These are phyloP conservation scores for Colletotrichum filicis DNA, from an alignment of 2,329 filamentous ascomycete genomes.

Conservation along the genomic window DNA sequence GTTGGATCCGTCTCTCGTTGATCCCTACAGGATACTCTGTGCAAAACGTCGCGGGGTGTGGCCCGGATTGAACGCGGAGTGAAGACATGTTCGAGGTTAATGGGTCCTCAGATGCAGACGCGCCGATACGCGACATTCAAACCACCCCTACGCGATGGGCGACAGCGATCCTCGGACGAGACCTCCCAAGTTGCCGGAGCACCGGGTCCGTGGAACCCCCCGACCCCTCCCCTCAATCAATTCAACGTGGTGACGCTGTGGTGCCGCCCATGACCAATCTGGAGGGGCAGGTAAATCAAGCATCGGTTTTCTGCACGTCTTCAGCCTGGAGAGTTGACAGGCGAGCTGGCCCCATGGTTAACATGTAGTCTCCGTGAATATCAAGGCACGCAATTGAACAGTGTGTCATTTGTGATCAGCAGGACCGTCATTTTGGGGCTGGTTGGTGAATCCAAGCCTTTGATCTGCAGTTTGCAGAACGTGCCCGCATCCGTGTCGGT, in stretches of 20 bases:
- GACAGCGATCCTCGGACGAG: conserved; percentile 17
- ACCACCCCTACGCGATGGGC: conserved; percentile 26
- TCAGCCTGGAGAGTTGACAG: neutral
- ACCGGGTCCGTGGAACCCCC: conserved; percentile 27
- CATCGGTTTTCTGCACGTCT: conserved; percentile 24
- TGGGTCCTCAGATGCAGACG: conserved; percentile 10
- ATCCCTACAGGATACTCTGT: neutral
- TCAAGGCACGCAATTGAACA: conserved; percentile 2
- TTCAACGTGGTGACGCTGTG: conserved; percentile 8
- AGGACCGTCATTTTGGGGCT: neutral
- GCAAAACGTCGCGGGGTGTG: neutral
- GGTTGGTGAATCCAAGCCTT: neutral
- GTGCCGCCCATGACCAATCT: neutral
- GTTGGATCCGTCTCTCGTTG: neutral
- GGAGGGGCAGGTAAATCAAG: conserved; percentile 1
- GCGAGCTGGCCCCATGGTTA: neutral
- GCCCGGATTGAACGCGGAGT: conserved; percentile 5
- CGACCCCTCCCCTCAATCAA: conserved; percentile 4
- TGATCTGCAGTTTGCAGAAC: conserved; percentile 7
- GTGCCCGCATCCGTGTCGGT: neutral
- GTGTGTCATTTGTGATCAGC: conserved; percentile 7
- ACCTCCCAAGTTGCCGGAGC: conserved; percentile 8
- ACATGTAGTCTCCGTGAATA: neutral
- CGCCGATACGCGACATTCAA: conserved; percentile 29
- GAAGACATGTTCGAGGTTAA: conserved; percentile 12